Base-by-base conservation (phyloP, 306 rosid species). In the Mimosa pudica region DNA sequence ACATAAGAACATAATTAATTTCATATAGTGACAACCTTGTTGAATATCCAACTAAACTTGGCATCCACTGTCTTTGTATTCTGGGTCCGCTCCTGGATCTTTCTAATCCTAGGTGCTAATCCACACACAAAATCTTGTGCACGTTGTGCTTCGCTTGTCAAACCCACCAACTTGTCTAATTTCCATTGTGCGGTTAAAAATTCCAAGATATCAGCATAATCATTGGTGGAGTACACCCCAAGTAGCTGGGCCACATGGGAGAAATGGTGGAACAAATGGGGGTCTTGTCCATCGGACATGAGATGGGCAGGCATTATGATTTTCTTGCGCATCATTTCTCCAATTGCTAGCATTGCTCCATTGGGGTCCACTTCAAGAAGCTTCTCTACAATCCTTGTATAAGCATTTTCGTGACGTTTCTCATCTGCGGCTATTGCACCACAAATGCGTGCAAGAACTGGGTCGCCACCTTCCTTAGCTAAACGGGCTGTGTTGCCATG, bases 401-500 rank as follows among this genome's bases (percentile, higher is more conserved):
- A 91, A 2, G 92, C 97, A 2, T 76, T 80, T 77, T 89, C 92
- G 70, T 88, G 93, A 0, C 97, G 92, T 75, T 85, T 91, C 73
- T 89, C 93, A 32, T 91, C 93, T 1, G 97, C 80, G 0, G 93
- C 93, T 0, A 91, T 91, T 80, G 90, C 80, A 3, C 90, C 93
- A 10, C 97, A 91, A 16, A 91, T 86, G 42, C 89, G 89, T 0
- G 92, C 92, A 0, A 91, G 87, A 75, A 85, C 75, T 0, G 88
- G 82, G 80, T 88, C 93, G 0, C 97, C 93, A 1, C 85, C 52
- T 8, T 89, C 86, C 51, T 74, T 83, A 0, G 93, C 97, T 9
- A 91, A 48, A 18, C 94, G 87, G 18, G 94, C 97, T 0, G 97
- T 92, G 89, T 92, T 92, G 18, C 97, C 92, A 13, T 92, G 97